Conservation (phyloP, 2,329 filamentous ascomycete genomes). For the Colletotrichum sp. region DNA sequence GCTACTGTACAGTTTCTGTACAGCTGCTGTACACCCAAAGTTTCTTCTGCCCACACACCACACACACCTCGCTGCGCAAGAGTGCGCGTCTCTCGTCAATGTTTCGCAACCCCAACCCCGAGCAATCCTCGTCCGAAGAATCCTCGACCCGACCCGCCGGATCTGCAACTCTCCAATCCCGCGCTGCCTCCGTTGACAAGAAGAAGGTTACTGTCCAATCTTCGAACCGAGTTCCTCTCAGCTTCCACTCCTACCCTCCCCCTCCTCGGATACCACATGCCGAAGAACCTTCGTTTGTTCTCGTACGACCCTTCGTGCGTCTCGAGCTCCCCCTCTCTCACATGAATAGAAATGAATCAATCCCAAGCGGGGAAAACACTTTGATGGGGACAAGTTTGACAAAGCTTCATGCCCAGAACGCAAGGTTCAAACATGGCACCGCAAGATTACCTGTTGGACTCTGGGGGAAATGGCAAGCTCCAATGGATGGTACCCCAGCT, state of each 20-base stretch:
- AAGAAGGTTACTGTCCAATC: not conserved
- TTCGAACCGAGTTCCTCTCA: not conserved
- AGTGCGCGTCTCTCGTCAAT: not conserved
- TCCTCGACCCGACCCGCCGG: slow-evolving; percentile 26
- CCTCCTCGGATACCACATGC: slow-evolving; percentile 2
- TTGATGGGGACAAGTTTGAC: not conserved
- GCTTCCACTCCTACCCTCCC: slow-evolving; percentile 15
- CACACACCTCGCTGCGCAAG: not conserved
- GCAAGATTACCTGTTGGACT: not conserved
- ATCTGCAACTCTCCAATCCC: slow-evolving; percentile 17
- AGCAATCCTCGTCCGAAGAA: slow-evolving; percentile 20
- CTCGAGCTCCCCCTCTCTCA: not conserved
- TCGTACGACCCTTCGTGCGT: slow-evolving; percentile 9
- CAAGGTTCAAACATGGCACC: not conserved
- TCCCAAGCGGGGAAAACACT: not conserved
- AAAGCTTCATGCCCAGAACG: not conserved
- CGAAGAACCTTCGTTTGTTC: not conserved
- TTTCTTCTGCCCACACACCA: not conserved
- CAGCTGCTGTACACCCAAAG: not conserved
- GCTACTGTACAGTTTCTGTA: not conserved
- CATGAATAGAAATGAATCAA: not conserved
- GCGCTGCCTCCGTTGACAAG: not conserved
- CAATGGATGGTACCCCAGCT: not conserved
- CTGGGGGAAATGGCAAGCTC: not conserved
- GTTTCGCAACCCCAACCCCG: slow-evolving; percentile 7